phyloP scores from a whole-genome alignment of 1,284 basidiomycete species.

The Fomitopsis pinicola region DNA sequence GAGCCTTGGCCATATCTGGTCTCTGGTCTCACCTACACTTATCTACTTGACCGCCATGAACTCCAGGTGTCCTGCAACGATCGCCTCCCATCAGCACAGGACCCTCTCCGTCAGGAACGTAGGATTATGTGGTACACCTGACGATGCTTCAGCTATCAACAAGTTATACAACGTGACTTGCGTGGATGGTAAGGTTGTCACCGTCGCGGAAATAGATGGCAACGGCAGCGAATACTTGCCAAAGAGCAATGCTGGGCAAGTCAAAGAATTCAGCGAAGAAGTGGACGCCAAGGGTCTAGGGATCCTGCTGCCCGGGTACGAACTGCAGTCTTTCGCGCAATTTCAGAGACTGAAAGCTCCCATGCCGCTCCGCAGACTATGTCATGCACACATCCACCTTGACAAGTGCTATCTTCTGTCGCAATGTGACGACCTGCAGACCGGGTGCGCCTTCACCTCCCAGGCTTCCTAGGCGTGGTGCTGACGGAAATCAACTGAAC shows the following conservation, averaged over 20 bases:
- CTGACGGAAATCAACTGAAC: neutral
- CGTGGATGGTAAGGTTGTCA: constrained; percentile 16
- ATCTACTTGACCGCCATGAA: neutral
- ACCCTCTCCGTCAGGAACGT: neutral
- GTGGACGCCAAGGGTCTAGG: constrained; percentile 42
- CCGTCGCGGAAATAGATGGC: constrained; percentile 10
- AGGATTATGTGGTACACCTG: neutral
- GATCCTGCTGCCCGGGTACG: constrained; percentile 50
- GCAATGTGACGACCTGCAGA: constrained; percentile 43
- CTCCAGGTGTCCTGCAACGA: neutral
- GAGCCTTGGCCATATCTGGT: too few species aligned
- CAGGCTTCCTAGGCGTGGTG: too few species aligned
- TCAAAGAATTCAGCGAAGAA: constrained; percentile 5
- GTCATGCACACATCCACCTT: constrained; percentile 62
- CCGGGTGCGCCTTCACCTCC: constrained; percentile 36
- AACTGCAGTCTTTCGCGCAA: constrained; percentile 6
- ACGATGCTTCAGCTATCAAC: constrained; percentile 12
- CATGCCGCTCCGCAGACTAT: constrained; percentile 35
- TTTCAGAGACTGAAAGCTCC: neutral
- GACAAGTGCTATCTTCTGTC: constrained; percentile 66
- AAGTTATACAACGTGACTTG: constrained; percentile 24
- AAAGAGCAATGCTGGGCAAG: neutral
- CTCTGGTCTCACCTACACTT: neutral
- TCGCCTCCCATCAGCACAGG: neutral
- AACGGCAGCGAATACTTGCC: neutral